Conservation (phyloP, 768 basidiomycete species). For the Candolleomyces aberdarensis region DNA sequence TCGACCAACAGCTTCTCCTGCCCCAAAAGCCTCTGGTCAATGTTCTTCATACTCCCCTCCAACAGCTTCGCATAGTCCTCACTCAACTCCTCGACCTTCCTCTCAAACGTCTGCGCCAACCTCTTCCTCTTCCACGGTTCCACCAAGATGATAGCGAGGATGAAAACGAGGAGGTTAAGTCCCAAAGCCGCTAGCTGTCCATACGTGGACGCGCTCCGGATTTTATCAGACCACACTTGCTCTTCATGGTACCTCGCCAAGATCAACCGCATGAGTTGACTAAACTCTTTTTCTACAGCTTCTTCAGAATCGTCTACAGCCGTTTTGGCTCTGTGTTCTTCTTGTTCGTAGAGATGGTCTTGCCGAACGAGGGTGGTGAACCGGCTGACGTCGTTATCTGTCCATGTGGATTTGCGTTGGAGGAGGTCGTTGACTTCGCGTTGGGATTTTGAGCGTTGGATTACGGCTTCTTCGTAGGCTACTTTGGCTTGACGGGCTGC, state of each 20-base stretch:
- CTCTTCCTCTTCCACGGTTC: slow-evolving; percentile 95
- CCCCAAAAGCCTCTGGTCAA: slow-evolving; percentile 45
- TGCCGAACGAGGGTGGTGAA: slow-evolving; percentile 90
- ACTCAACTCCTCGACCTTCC: slow-evolving; percentile 68
- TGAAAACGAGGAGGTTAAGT: slow-evolving; percentile 87
- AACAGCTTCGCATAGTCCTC: slow-evolving; percentile 50
- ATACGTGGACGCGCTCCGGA: slow-evolving; percentile 92
- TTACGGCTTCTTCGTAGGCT: slow-evolving; percentile 76
- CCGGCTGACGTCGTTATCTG: slow-evolving; percentile 76
- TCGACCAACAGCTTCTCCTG: slow-evolving; percentile 36
- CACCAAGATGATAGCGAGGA: slow-evolving; percentile 85
- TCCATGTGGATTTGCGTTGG: slow-evolving; percentile 93
- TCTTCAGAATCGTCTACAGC: slow-evolving; percentile 69
- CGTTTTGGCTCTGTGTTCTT: slow-evolving; percentile 67
- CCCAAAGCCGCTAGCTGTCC: slow-evolving; percentile 83
- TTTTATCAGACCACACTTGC: slow-evolving; percentile 99
- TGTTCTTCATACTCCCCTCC: slow-evolving; percentile 43
- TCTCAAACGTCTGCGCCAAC: slow-evolving; percentile 87
- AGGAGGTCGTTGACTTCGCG: slow-evolving; percentile 95
- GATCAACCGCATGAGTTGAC: slow-evolving; percentile 82
- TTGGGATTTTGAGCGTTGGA: slow-evolving; percentile 79
- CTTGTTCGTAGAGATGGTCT: slow-evolving; percentile 85
- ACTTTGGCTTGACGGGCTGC: slow-evolving; percentile 71
- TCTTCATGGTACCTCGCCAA: slow-evolving; percentile 96
- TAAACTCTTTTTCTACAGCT: slow-evolving; percentile 84